A percentile compares a stretch with the other conserved stretches of the same genome.
phyloP scores from a whole-genome alignment of 306 rosid genomes.

The Hippophae gyantsensis region DNA sequence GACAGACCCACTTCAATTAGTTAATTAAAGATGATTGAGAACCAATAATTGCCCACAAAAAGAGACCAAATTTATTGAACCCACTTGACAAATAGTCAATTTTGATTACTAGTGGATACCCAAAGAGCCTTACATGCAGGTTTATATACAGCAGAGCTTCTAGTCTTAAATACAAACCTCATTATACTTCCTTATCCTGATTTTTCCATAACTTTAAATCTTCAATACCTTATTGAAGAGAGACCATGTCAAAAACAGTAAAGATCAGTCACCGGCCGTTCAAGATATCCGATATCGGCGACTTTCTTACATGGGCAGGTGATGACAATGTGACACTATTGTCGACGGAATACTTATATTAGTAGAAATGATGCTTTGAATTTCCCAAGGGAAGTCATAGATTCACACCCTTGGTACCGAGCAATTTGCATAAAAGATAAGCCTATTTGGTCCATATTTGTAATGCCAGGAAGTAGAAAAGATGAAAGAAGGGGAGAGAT shows the following conservation, averaged over 20 bases:
- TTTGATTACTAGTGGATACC: too few relatives aligned
- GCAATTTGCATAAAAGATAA: neutral
- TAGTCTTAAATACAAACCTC: too few relatives aligned
- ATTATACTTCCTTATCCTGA: too few relatives aligned
- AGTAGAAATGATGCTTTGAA: neutral
- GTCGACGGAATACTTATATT: constrained; percentile 5
- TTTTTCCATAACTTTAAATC: too few relatives aligned
- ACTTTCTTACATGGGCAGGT: constrained; percentile 1
- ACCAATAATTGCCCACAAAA: too few relatives aligned
- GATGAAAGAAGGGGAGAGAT: neutral
- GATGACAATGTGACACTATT: constrained; percentile 8
- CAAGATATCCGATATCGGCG: neutral
- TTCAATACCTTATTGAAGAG: too few relatives aligned
- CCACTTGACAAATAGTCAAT: too few relatives aligned
- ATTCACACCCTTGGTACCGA: neutral
- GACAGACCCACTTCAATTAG: too few relatives aligned
- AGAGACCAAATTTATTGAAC: too few relatives aligned
- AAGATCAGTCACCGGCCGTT: constrained; percentile 3
- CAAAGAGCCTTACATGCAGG: too few relatives aligned
- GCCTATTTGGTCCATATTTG: constrained; percentile 2
- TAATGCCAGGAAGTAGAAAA: constrained; percentile 5
- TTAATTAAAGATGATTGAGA: too few relatives aligned
- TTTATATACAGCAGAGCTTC: too few relatives aligned
- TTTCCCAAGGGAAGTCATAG: constrained; percentile 1
- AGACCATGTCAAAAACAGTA: neutral